These are phyloP conservation scores for Phytophthora vignae DNA, from an alignment of 352 stramenopile species.

Conservation along the genomic window DNA sequence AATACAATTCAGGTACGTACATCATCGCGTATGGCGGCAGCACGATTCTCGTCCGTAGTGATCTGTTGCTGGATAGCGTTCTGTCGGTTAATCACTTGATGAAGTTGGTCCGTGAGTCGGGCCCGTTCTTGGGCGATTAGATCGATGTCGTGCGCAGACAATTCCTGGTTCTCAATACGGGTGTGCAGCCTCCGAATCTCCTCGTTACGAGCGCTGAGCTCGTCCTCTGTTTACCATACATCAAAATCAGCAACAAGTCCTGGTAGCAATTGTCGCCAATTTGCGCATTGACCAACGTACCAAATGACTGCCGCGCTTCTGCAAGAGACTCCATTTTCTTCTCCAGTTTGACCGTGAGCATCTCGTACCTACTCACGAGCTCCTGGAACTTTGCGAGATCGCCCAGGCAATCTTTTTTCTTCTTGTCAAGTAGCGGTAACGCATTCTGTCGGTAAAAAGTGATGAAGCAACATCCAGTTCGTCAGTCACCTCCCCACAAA, in stretches of 20 bases:
- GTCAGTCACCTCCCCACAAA: slow-evolving; percentile 7
- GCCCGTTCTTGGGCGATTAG: slow-evolving; percentile 73
- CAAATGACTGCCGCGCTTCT: slow-evolving; percentile 78
- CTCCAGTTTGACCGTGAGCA: slow-evolving; percentile 79
- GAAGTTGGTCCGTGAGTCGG: slow-evolving; percentile 78
- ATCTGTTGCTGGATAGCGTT: slow-evolving; percentile 66
- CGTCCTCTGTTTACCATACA: slow-evolving; percentile 47
- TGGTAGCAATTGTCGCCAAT: not conserved
- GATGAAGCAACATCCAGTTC: not conserved
- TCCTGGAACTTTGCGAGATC: slow-evolving; percentile 95
- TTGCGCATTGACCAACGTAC: slow-evolving; percentile 32
- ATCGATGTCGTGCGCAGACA: slow-evolving; percentile 80
- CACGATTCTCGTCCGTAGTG: slow-evolving; percentile 74
- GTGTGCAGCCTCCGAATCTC: slow-evolving; percentile 66
- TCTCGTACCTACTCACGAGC: slow-evolving; percentile 86
- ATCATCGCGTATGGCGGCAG: slow-evolving; percentile 69
- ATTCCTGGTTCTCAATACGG: slow-evolving; percentile 82
- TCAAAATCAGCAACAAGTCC: slow-evolving; percentile 7
- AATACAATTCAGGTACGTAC: slow-evolving; percentile 36
- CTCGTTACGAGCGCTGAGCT: slow-evolving; percentile 58
- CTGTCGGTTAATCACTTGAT: slow-evolving; percentile 69
- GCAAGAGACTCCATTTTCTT: slow-evolving; percentile 91
- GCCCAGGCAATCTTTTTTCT: slow-evolving; percentile 85
- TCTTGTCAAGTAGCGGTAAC: slow-evolving; percentile 83
- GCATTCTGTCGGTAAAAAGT: slow-evolving; percentile 42